Conservation (phyloP, 345 rosid genomes). For the Eucalyptus tenuipes region DNA sequence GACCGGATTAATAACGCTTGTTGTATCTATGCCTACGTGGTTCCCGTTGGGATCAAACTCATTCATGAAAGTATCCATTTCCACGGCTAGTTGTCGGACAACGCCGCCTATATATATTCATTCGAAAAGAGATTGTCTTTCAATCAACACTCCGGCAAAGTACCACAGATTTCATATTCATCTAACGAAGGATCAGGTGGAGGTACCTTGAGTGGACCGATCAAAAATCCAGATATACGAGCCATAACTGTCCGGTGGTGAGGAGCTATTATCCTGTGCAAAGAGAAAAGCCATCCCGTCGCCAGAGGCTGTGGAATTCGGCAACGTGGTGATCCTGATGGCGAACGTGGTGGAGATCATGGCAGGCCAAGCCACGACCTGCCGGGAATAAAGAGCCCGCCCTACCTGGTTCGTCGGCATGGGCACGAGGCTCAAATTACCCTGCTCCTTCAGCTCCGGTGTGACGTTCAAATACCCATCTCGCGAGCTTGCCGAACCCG, state of each 20-base stretch:
- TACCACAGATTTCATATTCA: background rate
- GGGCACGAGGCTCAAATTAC: background rate
- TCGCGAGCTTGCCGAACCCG: background rate
- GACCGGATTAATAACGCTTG: background rate
- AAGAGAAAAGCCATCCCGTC: constrained; percentile 20
- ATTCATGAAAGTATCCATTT: constrained; percentile 25
- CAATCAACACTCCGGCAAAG: background rate
- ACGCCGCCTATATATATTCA: constrained; percentile 1
- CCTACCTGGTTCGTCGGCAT: background rate
- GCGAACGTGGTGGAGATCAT: constrained; percentile 18
- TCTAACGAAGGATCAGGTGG: background rate
- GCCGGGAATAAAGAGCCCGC: constrained; percentile 5
- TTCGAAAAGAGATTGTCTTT: background rate
- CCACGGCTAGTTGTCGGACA: constrained; percentile 13
- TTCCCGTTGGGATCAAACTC: constrained; percentile 22
- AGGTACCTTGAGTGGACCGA: constrained; percentile 8
- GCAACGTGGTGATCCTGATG: constrained; percentile 9
- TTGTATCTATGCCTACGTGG: constrained; percentile 17
- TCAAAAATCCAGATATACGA: constrained; percentile 21
- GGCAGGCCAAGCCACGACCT: constrained; percentile 22
- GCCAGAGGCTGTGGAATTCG: background rate
- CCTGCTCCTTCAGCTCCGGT: background rate
- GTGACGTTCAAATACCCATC: constrained; percentile 14
- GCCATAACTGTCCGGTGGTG: constrained; percentile 17
- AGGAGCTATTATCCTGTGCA: constrained; percentile 5